phyloP scores from a whole-genome alignment of 1,284 basidiomycete genomes.

The Austroboletus niveus region DNA sequence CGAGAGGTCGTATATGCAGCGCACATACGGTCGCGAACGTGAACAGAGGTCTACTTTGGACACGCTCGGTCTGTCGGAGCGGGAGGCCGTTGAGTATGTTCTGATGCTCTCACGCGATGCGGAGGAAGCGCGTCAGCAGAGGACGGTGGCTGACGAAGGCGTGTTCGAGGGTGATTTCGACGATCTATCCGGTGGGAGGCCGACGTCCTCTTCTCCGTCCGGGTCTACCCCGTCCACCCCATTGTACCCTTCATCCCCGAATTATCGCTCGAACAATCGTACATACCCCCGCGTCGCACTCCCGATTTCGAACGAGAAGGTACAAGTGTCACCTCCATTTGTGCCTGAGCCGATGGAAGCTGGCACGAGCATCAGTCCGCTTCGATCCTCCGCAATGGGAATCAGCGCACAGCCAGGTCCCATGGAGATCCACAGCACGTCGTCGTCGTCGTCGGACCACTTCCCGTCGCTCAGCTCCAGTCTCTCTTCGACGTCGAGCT shows the following conservation, averaged over 20 bases:
- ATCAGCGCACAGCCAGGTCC: constrained; percentile 8
- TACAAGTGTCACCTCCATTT: constrained; percentile 37
- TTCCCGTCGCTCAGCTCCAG: constrained; percentile 32
- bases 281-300: constrained; percentile 26
- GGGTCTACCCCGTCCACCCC: constrained; percentile 2
- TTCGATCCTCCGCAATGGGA: constrained; percentile 9
- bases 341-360: constrained; percentile 44
- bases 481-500: constrained; percentile 25
- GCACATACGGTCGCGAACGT: constrained; percentile 45
- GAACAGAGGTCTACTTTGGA: constrained; percentile 58
- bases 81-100: constrained; percentile 78
- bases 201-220: constrained; percentile 13
- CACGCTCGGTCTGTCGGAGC: constrained; percentile 71
- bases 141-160: constrained; percentile 42
- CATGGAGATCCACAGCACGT: constrained; percentile 7
- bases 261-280: constrained; percentile 1
- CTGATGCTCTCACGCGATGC: constrained; percentile 87
- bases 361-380: constrained; percentile 30
- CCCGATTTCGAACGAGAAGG: constrained; percentile 39
- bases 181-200: constrained; percentile 31
- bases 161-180: constrained; percentile 61
- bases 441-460: constrained; percentile 27
- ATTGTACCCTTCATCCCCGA: constrained; percentile 7
- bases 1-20: constrained; percentile 40
- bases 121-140: constrained; percentile 37